A percentile compares a stretch with the other conserved stretches of the same genome.
These are phyloP conservation scores for Nemophila menziesii DNA, from an alignment of 257 asterid species.

Conservation along the genomic window DNA sequence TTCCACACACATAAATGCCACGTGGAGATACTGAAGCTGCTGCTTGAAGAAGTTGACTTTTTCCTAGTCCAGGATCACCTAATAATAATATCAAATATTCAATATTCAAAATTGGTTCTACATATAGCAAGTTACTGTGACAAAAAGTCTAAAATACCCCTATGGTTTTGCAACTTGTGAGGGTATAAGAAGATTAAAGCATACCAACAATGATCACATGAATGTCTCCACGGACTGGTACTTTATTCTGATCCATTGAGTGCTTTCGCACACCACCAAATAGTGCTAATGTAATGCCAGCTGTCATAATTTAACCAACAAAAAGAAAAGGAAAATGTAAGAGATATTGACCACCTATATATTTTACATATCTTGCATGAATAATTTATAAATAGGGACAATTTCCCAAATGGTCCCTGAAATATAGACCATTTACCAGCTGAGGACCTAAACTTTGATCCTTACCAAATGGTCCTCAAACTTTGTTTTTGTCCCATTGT, in stretches of 20 bases:
- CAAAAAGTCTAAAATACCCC: neutral
- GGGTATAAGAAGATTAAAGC: slow-evolving; percentile 5
- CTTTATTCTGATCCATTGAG: slow-evolving; percentile 94
- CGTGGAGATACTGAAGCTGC: slow-evolving; percentile 98
- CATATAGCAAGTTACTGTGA: neutral
- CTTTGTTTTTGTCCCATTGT: too few species aligned
- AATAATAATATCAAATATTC: slow-evolving; percentile 3
- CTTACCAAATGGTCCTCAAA: too few species aligned
- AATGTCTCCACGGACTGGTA: slow-evolving; percentile 97
- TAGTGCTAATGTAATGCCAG: slow-evolving; percentile 72
- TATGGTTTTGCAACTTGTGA: neutral
- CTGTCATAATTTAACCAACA: slow-evolving; percentile 19
- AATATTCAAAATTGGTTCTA: neutral
- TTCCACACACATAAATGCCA: slow-evolving; percentile 94
- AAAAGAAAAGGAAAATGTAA: neutral
- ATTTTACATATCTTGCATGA: neutral
- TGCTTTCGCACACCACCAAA: slow-evolving; percentile 94
- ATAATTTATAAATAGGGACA: too few species aligned
- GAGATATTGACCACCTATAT: neutral
- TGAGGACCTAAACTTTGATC: too few species aligned
- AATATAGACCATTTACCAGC: too few species aligned
- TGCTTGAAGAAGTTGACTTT: slow-evolving; percentile 95
- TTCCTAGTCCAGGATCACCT: slow-evolving; percentile 99
- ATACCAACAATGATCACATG: slow-evolving; percentile 85
- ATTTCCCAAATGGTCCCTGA: too few species aligned